phyloP scores from a whole-genome alignment of 352 stramenopile genomes.

The Phytophthora gonapodyides region DNA sequence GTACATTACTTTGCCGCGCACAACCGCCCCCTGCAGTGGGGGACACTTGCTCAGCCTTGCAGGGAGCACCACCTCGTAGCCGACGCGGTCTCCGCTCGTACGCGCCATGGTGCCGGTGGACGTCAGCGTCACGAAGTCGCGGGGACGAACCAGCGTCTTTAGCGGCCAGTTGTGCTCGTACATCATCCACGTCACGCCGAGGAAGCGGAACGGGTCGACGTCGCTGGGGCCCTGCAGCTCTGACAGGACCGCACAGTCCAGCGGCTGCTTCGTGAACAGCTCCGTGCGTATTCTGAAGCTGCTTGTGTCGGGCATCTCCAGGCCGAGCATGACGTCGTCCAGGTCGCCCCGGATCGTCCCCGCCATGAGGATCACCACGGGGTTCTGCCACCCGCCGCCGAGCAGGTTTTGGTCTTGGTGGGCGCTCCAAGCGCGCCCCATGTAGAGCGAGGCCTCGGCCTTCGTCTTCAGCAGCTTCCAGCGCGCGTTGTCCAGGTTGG shows the following conservation, averaged over 20 bases:
- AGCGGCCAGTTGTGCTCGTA: conserved; percentile 25
- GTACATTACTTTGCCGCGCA: conserved; percentile 24
- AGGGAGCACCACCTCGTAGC: conserved; percentile 54
- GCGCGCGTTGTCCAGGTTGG: conserved; percentile 25
- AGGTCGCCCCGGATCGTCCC: conserved; percentile 26
- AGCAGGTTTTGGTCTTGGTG: conserved; percentile 25
- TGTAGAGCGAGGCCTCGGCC: conserved; percentile 27
- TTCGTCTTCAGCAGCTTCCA: conserved; percentile 37
- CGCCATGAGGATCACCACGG: conserved; percentile 16
- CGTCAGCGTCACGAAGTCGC: conserved; percentile 38
- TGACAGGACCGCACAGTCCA: conserved; percentile 28
- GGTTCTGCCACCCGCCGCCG: conserved; percentile 30
- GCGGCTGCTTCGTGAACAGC: conserved; percentile 14
- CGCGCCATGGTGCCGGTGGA: conserved; percentile 36
- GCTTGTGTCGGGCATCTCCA: conserved; percentile 15
- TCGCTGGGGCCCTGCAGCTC: conserved; percentile 27
- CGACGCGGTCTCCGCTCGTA: conserved; percentile 38
- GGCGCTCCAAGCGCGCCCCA: conserved; percentile 8
- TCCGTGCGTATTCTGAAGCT: conserved; percentile 21
- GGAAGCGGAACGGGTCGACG: conserved; percentile 38
- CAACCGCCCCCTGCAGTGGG: conserved; percentile 22
- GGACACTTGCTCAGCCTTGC: conserved; percentile 28
- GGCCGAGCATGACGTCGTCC: conserved; percentile 31
- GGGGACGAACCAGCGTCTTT: conserved; percentile 31
- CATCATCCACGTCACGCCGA: conserved; percentile 36